Evolutionary conservation across 2,329 filamentous ascomycete species (phyloP).

Genomic region (Scytalidium sp.): DNA sequence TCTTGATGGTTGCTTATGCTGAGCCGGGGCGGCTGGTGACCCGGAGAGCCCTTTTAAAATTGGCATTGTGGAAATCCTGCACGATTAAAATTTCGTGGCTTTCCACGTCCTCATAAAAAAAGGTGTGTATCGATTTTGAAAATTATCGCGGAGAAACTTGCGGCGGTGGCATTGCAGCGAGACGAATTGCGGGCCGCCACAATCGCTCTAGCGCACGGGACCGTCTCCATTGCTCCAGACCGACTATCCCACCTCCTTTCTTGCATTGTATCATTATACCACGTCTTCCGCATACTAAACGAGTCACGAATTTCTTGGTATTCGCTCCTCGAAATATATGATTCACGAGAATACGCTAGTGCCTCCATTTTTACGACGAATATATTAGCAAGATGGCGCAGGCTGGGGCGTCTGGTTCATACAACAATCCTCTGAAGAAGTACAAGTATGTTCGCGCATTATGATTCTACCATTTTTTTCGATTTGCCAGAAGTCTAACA

Average conservation of each 20-base stretch:
- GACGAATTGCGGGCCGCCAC: background rate
- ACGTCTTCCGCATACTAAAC: background rate
- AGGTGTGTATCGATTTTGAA: background rate
- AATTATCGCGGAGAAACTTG: background rate
- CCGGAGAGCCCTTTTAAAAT: conserved; percentile 33
- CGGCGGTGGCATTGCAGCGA: background rate
- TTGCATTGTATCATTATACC: background rate
- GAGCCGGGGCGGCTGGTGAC: conserved; percentile 63
- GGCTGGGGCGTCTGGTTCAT: conserved; percentile 73
- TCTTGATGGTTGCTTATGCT: conserved; percentile 83
- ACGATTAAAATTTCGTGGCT: conserved; percentile 1
- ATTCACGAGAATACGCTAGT: background rate
- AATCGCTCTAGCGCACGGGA: background rate
- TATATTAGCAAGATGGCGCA: conserved; percentile 68
- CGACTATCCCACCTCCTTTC: background rate
- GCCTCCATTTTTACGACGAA: background rate
- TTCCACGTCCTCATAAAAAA: background rate
- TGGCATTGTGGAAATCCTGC: conserved; percentile 20
- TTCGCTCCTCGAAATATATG: background rate
- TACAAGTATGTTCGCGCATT: conserved; percentile 75
- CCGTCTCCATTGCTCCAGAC: background rate
- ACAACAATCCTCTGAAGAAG: conserved; percentile 99
- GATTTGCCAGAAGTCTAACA: conserved; percentile 10
- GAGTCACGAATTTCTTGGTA: background rate
- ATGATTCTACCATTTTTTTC: background rate